These are phyloP conservation scores for Mycena indigotica DNA, from an alignment of 768 basidiomycete species.

Conservation along the genomic window DNA sequence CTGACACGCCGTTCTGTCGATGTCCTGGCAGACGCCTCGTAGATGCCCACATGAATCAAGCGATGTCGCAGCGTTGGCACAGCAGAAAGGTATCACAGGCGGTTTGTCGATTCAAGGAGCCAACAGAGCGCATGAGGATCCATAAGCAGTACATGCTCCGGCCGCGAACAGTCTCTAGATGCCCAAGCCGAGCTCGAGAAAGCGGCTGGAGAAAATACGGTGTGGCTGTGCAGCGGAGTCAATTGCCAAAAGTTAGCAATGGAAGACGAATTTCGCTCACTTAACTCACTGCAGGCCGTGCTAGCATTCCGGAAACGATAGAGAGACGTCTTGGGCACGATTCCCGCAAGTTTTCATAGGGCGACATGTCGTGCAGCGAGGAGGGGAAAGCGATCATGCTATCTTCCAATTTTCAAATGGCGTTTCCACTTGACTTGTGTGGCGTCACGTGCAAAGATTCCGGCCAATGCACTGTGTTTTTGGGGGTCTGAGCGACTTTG, in stretches of 20 bases:
- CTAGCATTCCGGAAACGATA: background rate
- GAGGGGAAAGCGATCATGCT: constrained; percentile 5
- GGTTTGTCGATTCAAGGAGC: too few relatives aligned
- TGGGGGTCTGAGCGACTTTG: constrained; percentile 38
- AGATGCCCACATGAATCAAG: too few relatives aligned
- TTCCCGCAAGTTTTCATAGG: background rate
- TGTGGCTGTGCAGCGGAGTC: background rate
- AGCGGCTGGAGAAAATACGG: background rate
- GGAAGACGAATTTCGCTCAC: background rate
- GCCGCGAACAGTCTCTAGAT: too few relatives aligned
- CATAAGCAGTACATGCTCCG: too few relatives aligned
- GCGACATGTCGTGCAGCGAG: background rate
- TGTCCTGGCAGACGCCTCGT: too few relatives aligned
- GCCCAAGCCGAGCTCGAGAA: too few relatives aligned
- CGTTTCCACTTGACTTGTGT: constrained; percentile 45
- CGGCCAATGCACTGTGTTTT: constrained; percentile 28
- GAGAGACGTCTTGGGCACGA: background rate
- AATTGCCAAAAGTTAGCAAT: background rate
- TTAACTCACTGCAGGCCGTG: background rate
- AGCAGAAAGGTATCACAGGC: too few relatives aligned
- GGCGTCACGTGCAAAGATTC: constrained; percentile 53
- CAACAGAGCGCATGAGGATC: too few relatives aligned
- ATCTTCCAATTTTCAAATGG: constrained; percentile 23
- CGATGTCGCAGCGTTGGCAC: too few relatives aligned
- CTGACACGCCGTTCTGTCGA: too few relatives aligned